Percentiles rank a stretch among this genome's conserved stretches.
These are phyloP conservation scores for Pseudocercospora crystallina DNA, from an alignment of 2,329 filamentous ascomycete species.

Conservation along the genomic window DNA sequence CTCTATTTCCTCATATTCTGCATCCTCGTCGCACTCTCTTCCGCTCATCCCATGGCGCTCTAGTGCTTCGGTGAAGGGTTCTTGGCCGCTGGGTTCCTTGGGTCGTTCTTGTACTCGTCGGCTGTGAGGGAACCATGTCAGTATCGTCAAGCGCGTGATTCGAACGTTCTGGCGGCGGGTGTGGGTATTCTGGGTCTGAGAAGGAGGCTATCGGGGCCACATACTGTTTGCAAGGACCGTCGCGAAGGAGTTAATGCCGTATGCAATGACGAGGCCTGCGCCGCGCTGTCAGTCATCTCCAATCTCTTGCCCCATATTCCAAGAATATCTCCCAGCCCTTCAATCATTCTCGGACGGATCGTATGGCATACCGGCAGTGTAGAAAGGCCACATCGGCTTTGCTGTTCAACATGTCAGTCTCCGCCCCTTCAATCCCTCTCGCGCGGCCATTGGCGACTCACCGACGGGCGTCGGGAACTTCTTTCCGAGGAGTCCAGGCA, in stretches of 20 bases:
- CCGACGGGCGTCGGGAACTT: constrained; percentile 53
- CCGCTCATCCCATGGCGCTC: constrained; percentile 1
- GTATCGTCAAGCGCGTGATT: not conserved
- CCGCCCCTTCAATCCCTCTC: not conserved
- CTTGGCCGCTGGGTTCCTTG: constrained; percentile 68
- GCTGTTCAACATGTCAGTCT: constrained; percentile 54
- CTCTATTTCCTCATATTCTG: too few species aligned
- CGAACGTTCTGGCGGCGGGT: too few species aligned
- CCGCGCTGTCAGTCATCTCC: constrained; percentile 19
- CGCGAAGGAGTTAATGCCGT: constrained; percentile 85
- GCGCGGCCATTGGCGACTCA: constrained; percentile 35
- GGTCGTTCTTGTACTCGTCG: constrained; percentile 96
- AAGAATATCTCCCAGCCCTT: constrained; percentile 6
- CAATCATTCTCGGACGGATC: not conserved
- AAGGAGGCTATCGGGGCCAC: constrained; percentile 35
- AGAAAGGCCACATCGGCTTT: constrained; percentile 90
- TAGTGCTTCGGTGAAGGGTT: constrained; percentile 37
- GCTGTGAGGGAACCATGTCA: constrained; percentile 51
- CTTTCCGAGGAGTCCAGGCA: constrained; percentile 47
- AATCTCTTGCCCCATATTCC: not conserved
- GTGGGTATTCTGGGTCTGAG: too few species aligned
- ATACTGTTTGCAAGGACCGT: constrained; percentile 76
- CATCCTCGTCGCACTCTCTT: not conserved
- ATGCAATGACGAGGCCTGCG: constrained; percentile 78
- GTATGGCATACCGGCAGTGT: constrained; percentile 74